Conservation (phyloP, 2,329 filamentous ascomycete genomes). For the Sporothrix globosa region DNA sequence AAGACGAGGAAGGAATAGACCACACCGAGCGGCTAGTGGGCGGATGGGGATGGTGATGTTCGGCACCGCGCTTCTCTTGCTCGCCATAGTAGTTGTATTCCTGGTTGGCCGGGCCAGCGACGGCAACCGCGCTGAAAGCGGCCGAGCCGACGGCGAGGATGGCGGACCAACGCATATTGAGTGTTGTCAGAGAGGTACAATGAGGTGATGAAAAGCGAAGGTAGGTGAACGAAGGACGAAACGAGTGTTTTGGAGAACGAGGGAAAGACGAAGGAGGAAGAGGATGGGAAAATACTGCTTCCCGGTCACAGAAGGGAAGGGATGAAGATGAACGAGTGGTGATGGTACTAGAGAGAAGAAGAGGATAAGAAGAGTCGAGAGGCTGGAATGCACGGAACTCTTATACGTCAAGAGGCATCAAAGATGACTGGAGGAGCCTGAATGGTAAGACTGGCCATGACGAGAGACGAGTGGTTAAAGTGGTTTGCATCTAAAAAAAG, state of each 20-base stretch:
- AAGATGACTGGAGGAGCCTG: neutral
- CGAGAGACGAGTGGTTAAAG: neutral
- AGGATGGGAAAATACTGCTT: too few species aligned
- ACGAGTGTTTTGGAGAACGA: neutral
- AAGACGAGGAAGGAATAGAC: neutral
- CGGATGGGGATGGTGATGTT: neutral
- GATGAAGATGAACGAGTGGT: slow-evolving; percentile 12
- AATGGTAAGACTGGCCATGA: neutral
- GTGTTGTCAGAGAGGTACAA: neutral
- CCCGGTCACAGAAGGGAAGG: neutral
- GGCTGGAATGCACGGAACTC: slow-evolving; percentile 1
- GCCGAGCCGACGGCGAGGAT: slow-evolving; percentile 32
- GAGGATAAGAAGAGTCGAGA: neutral
- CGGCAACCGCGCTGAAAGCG: slow-evolving; percentile 24
- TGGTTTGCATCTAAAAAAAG: slow-evolving; percentile 19
- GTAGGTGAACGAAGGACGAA: neutral
- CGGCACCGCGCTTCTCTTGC: slow-evolving; percentile 7
- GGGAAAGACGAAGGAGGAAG: neutral
- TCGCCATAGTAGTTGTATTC: neutral
- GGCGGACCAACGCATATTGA: slow-evolving; percentile 33
- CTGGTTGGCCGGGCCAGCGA: slow-evolving; percentile 28
- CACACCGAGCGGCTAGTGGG: too few species aligned
- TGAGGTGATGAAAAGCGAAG: neutral
- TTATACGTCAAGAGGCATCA: slow-evolving; percentile 16
- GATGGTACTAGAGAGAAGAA: neutral